A percentile compares a stretch with the other conserved stretches of the same genome.
Evolutionary conservation across 352 stramenopile genomes (phyloP).

Genomic region (Ophiocytium majus): DNA sequence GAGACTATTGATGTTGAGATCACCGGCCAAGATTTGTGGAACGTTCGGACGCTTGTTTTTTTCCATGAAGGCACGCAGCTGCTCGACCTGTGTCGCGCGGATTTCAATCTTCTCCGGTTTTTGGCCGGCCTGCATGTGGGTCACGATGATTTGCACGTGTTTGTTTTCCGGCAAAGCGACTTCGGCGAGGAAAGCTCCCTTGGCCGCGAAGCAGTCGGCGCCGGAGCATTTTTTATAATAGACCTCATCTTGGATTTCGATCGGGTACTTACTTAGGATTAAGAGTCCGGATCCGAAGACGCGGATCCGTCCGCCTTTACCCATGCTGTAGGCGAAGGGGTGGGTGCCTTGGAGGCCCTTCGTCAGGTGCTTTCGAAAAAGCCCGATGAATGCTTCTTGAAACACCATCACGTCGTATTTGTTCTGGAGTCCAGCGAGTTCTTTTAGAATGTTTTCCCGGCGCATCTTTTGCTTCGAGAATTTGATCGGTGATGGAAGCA

Average conservation of each 20-base stretch:
- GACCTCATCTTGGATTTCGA: background rate
- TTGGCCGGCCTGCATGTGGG: background rate
- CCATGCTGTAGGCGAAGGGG: background rate
- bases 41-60: background rate
- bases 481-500: background rate
- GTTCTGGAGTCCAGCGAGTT: too few species aligned
- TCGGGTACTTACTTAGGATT: background rate
- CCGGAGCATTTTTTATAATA: slow-evolving; percentile 9
- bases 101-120: background rate
- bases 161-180: background rate
- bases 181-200: background rate
- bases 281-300: background rate
- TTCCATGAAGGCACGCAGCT: background rate
- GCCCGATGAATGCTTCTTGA: background rate
- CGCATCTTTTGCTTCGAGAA: background rate
- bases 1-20: slow-evolving; percentile 9
- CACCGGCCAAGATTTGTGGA: background rate
- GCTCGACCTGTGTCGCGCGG: background rate
- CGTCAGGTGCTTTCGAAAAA: background rate
- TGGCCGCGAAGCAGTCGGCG: background rate
- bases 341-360: background rate
- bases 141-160: background rate
- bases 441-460: background rate
- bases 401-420: background rate
- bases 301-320: too few species aligned